A percentile compares a stretch with the other conserved stretches of the same genome.
Conservation (phyloP, 352 stramenopile genomes). For the Globisporangium rhizosaccharum region DNA sequence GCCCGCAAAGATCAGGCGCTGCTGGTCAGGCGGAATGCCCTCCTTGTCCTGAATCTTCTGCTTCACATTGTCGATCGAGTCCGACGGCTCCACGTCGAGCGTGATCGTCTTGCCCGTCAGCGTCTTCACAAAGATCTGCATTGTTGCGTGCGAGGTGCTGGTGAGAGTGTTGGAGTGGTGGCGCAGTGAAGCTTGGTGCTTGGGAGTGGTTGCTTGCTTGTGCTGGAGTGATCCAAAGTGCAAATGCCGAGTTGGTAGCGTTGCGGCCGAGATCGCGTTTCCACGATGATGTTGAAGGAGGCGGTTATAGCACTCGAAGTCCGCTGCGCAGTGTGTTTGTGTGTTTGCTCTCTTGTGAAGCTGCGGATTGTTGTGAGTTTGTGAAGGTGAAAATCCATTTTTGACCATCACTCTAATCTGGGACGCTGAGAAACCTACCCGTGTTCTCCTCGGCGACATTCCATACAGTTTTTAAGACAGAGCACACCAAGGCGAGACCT, state of each 20-base stretch:
- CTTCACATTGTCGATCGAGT: constrained; percentile 96
- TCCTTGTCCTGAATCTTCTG: constrained; percentile 92
- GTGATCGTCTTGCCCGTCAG: constrained; percentile 91
- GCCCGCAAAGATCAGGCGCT: constrained; percentile 63
- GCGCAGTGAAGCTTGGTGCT: no score
- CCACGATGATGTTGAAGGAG: no score
- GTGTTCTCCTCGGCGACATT: constrained; percentile 11
- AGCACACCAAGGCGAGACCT: not conserved
- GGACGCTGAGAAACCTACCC: not conserved
- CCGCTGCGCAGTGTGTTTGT: not conserved
- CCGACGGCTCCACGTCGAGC: constrained; percentile 88
- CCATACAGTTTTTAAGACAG: not conserved
- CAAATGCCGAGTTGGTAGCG: no score
- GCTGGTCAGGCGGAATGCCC: constrained; percentile 90
- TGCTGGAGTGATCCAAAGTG: no score
- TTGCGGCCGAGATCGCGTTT: no score
- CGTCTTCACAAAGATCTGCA: constrained; percentile 93
- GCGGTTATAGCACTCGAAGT: not conserved
- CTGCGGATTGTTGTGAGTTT: constrained; percentile 1
- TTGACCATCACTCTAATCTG: constrained; percentile 9
- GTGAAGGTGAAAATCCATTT: not conserved
- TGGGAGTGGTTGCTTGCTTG: no score
- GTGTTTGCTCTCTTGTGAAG: not conserved
- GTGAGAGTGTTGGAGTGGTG: no score
- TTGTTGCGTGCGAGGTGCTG: constrained; percentile 75